These are phyloP conservation scores for Candida parachauliodes DNA, from an alignment of 805 yeast species.

Conservation along the genomic window DNA sequence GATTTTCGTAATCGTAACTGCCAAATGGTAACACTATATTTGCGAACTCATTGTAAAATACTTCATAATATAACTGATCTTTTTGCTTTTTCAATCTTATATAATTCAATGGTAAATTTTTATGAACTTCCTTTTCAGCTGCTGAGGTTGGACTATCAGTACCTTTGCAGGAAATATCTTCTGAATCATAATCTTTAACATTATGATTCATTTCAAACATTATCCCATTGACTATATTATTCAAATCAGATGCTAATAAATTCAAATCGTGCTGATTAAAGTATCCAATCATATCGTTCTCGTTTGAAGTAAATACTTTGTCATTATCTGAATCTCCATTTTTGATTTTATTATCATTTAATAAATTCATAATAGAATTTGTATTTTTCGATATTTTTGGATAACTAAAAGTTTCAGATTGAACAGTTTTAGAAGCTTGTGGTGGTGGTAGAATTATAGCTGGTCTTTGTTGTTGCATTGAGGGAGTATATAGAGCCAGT, in stretches of 20 bases:
- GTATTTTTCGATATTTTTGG: background rate
- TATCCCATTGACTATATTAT: constrained; percentile 36
- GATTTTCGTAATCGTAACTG: constrained; percentile 26
- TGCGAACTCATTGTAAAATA: constrained; percentile 35
- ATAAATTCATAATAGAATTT: constrained; percentile 5
- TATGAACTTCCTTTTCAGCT: constrained; percentile 5
- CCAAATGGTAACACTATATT: constrained; percentile 37
- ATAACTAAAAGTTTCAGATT: background rate
- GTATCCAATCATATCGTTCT: background rate
- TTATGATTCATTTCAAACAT: constrained; percentile 30
- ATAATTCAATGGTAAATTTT: constrained; percentile 27
- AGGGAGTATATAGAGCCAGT: background rate
- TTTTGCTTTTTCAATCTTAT: constrained; percentile 22
- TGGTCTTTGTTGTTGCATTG: background rate
- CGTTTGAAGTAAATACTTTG: background rate
- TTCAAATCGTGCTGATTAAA: constrained; percentile 31
- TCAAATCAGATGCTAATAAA: constrained; percentile 35
- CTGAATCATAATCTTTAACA: constrained; percentile 8
- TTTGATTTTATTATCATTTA: constrained; percentile 7
- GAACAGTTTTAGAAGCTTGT: background rate
- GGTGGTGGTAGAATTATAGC: constrained; percentile 1
- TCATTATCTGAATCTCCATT: background rate
- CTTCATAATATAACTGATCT: constrained; percentile 31
- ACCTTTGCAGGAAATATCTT: background rate
- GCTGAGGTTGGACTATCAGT: background rate